Evolutionary conservation across 148 eudicot genomes (phyloP), one percentile per base, ranked within the genome.

Genomic region (Agrostemma githago): DNA sequence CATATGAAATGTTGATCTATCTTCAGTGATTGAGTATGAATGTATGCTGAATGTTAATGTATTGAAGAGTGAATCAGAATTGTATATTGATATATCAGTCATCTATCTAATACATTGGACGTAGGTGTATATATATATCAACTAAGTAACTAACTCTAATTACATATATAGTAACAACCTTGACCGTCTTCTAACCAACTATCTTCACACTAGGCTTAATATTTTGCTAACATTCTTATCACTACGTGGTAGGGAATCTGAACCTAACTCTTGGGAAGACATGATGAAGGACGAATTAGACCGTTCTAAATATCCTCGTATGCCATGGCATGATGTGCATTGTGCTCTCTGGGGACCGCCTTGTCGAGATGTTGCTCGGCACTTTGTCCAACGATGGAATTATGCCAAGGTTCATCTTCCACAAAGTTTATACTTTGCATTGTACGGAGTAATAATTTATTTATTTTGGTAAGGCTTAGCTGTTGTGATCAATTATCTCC

Each of bases 301-400:
- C 78, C 96, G 98, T 70, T 72, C 71, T 68, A 88, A 75, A 74
- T 83, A 87, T 84, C 98, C 98, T 46, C 98, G 98, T 71, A 95
- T 95, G 98, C 98, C 98, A 69, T 95, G 98, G 98, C 98, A 95
- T 90, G 98, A 95, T 80, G 98, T 95, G 63, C 98, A 95, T 71
- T 95, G 96, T 83, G 98, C 98, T 48, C 89, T 95, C 40, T 92
- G 96, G 98, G 98, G 98, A 62, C 98, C 98, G 19, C 98, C 98
- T 57, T 92, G 96, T 78, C 98, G 98, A 79, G 98, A 95, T 79
- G 85, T 92, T 85, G 98, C 98, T 20, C 86, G 98, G 71, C 98
- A 95, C 83, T 92, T 95, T 82, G 96, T 95, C 62, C 97, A 95
- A 77, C 85, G 98, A 16, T 95, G 98, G 98, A 95, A 95, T 80